Conservation (phyloP, 2,329 filamentous ascomycete species). For the Phialocephala subalpina region DNA sequence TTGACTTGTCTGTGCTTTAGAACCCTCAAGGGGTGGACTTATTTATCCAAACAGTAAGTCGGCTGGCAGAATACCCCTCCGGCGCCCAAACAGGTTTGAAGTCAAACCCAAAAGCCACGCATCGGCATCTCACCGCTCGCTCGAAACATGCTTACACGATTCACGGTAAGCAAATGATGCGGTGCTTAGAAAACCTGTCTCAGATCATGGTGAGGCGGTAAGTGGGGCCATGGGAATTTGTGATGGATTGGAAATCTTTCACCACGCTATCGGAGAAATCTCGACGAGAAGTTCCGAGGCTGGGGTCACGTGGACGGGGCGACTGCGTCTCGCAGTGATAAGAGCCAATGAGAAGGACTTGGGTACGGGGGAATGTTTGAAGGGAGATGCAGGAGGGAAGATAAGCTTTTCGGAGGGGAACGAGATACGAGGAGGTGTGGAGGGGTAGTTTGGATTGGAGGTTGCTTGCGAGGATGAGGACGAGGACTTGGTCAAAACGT, state of each 20-base stretch:
- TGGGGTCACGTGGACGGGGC: not conserved
- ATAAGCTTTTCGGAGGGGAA: not conserved
- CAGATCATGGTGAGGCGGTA: not conserved
- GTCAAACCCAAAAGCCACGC: not conserved
- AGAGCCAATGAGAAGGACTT: not conserved
- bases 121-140: not conserved
- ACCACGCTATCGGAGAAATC: too few relatives aligned
- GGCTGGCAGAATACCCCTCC: not conserved
- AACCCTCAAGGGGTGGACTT: too few relatives aligned
- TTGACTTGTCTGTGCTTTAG: too few relatives aligned
- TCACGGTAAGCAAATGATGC: not conserved
- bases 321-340: not conserved
- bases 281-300: too few relatives aligned
- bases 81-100: not conserved
- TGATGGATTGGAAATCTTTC: slow-evolving; percentile 2
- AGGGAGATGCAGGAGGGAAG: not conserved
- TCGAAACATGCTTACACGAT: not conserved
- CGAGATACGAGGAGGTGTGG: not conserved
- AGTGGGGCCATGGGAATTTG: slow-evolving; percentile 5
- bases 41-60: too few relatives aligned
- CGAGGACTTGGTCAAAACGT: too few relatives aligned
- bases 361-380: not conserved
- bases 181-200: slow-evolving; percentile 3
- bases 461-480: too few relatives aligned
- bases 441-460: not conserved